These are phyloP conservation scores for Thalia dealbata DNA, from an alignment of 176 grass and related monocot genomes.

Conservation along the genomic window DNA sequence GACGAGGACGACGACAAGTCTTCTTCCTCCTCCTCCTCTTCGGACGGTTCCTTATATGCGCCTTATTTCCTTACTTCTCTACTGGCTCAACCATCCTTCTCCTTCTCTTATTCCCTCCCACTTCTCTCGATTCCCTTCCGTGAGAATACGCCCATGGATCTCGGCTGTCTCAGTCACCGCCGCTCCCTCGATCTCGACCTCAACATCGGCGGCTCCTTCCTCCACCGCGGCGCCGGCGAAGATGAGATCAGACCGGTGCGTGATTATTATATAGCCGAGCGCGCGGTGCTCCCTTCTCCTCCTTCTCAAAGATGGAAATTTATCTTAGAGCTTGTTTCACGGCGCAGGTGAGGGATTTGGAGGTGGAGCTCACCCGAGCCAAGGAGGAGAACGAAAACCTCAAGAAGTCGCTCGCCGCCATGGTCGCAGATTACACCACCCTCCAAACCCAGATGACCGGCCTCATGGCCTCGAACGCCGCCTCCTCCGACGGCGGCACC, in stretches of 20 bases:
- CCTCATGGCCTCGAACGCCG: conserved; percentile 16
- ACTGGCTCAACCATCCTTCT: no score
- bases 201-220: background rate
- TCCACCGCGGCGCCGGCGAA: background rate
- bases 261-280: no score
- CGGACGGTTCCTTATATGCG: no score
- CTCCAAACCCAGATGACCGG: conserved; percentile 46
- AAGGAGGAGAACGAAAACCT: conserved; percentile 55
- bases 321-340: background rate
- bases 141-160: no score
- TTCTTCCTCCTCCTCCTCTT: no score
- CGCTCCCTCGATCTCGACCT: background rate
- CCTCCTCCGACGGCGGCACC: conserved; percentile 25
- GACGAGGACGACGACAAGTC: no score
- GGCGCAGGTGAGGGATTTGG: conserved; percentile 31
- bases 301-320: background rate
- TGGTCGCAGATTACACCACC: conserved; percentile 46
- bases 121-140: no score
- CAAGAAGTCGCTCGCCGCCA: conserved; percentile 32
- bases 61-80: no score
- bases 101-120: no score
- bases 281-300: background rate
- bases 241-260: background rate
- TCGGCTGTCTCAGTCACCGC: background rate
- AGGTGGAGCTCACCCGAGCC: conserved; percentile 47